Percentiles rank a stretch among this genome's conserved stretches.
Conservation (phyloP, 257 asterid species). For the Eustoma russellianum region DNA sequence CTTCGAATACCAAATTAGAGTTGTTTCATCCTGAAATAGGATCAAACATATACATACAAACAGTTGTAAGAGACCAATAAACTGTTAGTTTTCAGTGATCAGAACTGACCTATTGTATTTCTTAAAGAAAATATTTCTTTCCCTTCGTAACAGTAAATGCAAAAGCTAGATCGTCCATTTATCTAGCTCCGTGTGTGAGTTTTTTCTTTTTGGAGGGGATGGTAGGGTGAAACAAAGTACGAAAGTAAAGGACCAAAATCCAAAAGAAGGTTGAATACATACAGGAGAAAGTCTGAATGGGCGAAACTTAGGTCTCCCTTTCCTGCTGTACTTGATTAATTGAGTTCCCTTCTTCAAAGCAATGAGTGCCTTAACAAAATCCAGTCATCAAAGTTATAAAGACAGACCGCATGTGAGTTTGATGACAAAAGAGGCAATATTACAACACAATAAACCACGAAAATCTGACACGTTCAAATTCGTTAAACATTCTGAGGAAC, state of each 20-base stretch:
- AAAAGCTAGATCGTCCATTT: too few species aligned
- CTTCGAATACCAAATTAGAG: slow-evolving; percentile 79
- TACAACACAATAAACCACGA: background rate
- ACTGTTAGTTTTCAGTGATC: too few species aligned
- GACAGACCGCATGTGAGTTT: slow-evolving; percentile 4
- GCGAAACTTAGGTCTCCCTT: slow-evolving; percentile 93
- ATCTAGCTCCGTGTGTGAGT: too few species aligned
- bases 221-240: too few species aligned
- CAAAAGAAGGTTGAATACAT: slow-evolving; percentile 16
- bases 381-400: slow-evolving; percentile 9
- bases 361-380: slow-evolving; percentile 54
- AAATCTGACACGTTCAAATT: too few species aligned
- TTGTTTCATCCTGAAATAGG: slow-evolving; percentile 70
- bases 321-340: slow-evolving; percentile 84
- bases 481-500: too few species aligned
- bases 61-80: too few species aligned
- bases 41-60: slow-evolving; percentile 6
- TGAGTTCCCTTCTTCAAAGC: slow-evolving; percentile 95
- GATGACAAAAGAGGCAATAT: background rate
- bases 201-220: too few species aligned
- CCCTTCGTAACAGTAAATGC: too few species aligned
- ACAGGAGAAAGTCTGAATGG: slow-evolving; percentile 88
- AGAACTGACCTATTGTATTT: too few species aligned
- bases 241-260: too few species aligned
- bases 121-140: too few species aligned